Percentiles rank a stretch among this genome's conserved stretches.
phyloP scores from a whole-genome alignment of 352 stramenopile genomes.

The Globisporangium acanthophoron region DNA sequence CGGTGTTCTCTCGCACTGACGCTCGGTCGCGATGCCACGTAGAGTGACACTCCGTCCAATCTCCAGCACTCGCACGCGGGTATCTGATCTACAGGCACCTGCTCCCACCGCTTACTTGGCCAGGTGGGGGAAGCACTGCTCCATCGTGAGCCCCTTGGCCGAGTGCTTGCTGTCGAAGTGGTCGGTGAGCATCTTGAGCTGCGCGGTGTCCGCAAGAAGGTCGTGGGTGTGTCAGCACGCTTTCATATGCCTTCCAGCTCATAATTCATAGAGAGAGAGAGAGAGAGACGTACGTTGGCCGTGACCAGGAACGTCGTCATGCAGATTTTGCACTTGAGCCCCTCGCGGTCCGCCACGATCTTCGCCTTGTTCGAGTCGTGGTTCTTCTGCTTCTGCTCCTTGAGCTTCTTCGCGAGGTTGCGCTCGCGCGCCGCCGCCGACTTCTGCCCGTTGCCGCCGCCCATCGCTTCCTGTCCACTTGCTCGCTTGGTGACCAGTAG shows the following conservation, averaged over 20 bases:
- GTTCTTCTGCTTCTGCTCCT: constrained; percentile 77
- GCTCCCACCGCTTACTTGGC: not conserved
- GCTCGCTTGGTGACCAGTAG: not conserved
- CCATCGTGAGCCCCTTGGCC: constrained; percentile 66
- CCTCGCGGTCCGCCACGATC: constrained; percentile 68
- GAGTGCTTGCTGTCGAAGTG: constrained; percentile 81
- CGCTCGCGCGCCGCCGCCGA: constrained; percentile 71
- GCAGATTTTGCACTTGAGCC: constrained; percentile 87
- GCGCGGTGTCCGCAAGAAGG: not conserved
- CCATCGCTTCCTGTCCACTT: constrained; percentile 32
- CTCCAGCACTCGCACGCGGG: too few species aligned
- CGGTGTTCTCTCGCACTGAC: not conserved
- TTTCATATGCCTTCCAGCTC: not conserved
- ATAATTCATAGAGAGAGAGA: not conserved
- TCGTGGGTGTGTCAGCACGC: not conserved
- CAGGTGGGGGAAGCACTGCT: constrained; percentile 17
- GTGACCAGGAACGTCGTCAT: constrained; percentile 87
- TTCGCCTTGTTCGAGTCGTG: constrained; percentile 77
- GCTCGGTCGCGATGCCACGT: not conserved
- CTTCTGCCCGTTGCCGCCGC: constrained; percentile 82
- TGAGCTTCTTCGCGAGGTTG: constrained; percentile 84
- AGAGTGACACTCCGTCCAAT: not conserved
- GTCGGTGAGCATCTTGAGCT: constrained; percentile 69
- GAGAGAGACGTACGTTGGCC: constrained; percentile 45
- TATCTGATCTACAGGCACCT: not conserved